Base-by-base conservation (phyloP, 192 early-diverging fungal genomes). In the Chytriomyces hyalinus region DNA sequence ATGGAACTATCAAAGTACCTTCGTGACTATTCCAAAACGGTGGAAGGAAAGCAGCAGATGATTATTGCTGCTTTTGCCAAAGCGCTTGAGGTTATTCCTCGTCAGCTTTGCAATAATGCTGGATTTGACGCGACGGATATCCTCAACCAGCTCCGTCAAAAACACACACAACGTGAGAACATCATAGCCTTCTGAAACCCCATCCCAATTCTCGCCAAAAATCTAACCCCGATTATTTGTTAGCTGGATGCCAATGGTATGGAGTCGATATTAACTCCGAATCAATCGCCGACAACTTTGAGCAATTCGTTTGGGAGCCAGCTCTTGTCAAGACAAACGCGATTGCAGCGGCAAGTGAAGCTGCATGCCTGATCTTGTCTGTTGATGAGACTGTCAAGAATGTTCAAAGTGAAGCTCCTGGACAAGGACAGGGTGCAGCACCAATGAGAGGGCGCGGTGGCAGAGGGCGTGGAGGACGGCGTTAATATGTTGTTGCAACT, bases 61-160 rank as follows among this genome's bases (percentile, higher is more conserved):
- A 92, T 99, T 49, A 91, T 98, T 84, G 90, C 92, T 26, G 93
- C 96, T 2, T 96, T 94, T 82, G 96, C 96, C 70, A 95, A 95
- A 81, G 95, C 97, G 1, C 88, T 99, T 47, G 97, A 99, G 81
- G 91, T 97, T 26, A 97, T 99, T 74, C 96, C 97, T 17, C 92
- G 97, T 83, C 96, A 98, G 86, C 88, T 99, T 24, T 95, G 93
- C 86, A 95, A 96, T 83, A 99, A 99, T 84, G 96, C 97, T 44
- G 97, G 97, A 72, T 98, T 99, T 72, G 97, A 99, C 80, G 93
- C 96, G 10, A 99, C 96, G 15, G 96, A 98, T 83, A 94, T 99
- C 71, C 87, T 99, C 69, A 98, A 98, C 85, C 94, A 97, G 87
- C 85, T 99, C 65, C 92, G 97, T 79, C 94, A 95, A 84, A 92